A percentile compares a stretch with the other conserved stretches of the same genome.
These are phyloP conservation scores for Botrytis hyacinthi DNA, from an alignment of 2,329 filamentous ascomycete genomes.

Conservation along the genomic window DNA sequence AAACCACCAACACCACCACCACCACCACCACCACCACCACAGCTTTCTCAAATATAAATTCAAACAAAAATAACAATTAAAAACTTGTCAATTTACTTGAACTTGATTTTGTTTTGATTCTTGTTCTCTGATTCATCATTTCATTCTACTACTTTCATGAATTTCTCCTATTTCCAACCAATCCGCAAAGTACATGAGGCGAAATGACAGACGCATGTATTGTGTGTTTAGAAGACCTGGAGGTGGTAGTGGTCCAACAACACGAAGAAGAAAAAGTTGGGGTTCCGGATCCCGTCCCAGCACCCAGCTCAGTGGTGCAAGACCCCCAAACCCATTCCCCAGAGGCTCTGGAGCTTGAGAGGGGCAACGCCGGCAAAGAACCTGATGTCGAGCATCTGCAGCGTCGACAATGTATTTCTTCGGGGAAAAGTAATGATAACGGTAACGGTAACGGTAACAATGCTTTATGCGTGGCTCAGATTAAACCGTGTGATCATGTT, in stretches of 20 bases:
- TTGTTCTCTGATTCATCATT: not conserved
- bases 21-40: not conserved
- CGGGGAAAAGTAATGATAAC: constrained; percentile 26
- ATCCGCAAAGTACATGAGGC: constrained; percentile 18
- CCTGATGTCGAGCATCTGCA: constrained; percentile 20
- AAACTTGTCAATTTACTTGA: not conserved
- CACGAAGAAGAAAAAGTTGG: not conserved
- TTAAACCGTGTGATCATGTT: constrained; percentile 81
- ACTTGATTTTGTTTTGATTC: not conserved
- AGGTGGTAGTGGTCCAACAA: constrained; percentile 24
- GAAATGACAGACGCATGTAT: constrained; percentile 62
- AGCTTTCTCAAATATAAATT: not conserved
- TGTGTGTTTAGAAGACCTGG: constrained; percentile 64
- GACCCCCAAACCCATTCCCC: constrained; percentile 22
- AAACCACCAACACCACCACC: not conserved
- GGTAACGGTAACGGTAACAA: constrained; percentile 22
- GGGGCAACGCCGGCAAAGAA: constrained; percentile 23
- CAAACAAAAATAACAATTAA: not conserved
- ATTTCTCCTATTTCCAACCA: not conserved
- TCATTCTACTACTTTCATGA: not conserved
- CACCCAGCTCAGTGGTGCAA: not conserved
- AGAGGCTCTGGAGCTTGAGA: constrained; percentile 23
- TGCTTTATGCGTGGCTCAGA: constrained; percentile 49
- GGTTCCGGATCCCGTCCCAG: not conserved
- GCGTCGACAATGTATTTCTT: constrained; percentile 26